Conservation (phyloP, 768 basidiomycete species). For the Boletus rubroflammeus region DNA sequence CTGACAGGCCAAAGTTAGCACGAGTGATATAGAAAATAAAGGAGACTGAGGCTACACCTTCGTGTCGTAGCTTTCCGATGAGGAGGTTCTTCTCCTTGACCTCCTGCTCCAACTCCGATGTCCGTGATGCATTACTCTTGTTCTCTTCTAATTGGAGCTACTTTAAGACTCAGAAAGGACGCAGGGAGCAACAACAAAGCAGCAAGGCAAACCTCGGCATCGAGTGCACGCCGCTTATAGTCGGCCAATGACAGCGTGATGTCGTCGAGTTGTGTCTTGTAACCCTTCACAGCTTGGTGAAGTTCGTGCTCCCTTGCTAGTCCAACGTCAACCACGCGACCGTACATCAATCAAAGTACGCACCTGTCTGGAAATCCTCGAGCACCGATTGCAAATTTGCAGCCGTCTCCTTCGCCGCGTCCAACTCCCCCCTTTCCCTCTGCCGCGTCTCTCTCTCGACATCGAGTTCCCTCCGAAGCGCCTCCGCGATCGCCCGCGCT, state of each 20-base stretch:
- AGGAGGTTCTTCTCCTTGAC: slow-evolving; percentile 94
- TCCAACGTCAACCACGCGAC: slow-evolving; percentile 1
- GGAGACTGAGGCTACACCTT: slow-evolving; percentile 54
- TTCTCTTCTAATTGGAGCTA: slow-evolving; percentile 77
- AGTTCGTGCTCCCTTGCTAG: slow-evolving; percentile 89
- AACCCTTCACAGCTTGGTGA: slow-evolving; percentile 77
- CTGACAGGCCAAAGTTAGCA: slow-evolving; percentile 38
- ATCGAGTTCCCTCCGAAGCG: slow-evolving; percentile 61
- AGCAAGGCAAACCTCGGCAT: slow-evolving; percentile 67
- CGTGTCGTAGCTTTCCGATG: slow-evolving; percentile 93
- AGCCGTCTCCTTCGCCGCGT: slow-evolving; percentile 68
- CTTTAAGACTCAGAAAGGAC: slow-evolving; percentile 2
- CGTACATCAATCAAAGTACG: slow-evolving; percentile 5
- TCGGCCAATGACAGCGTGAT: slow-evolving; percentile 80
- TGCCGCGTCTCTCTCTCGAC: slow-evolving; percentile 58
- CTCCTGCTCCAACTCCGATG: slow-evolving; percentile 79
- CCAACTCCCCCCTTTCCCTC: slow-evolving; percentile 54
- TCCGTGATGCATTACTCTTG: slow-evolving; percentile 58
- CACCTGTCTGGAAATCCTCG: slow-evolving; percentile 92
- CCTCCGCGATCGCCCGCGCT: slow-evolving; percentile 52
- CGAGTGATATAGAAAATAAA: not conserved
- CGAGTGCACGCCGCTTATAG: slow-evolving; percentile 82
- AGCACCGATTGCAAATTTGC: slow-evolving; percentile 88
- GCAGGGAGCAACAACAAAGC: not conserved
- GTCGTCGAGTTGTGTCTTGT: slow-evolving; percentile 68